Conservation (phyloP, 2,329 filamentous ascomycete species). For the Sphaerulina populicola region DNA sequence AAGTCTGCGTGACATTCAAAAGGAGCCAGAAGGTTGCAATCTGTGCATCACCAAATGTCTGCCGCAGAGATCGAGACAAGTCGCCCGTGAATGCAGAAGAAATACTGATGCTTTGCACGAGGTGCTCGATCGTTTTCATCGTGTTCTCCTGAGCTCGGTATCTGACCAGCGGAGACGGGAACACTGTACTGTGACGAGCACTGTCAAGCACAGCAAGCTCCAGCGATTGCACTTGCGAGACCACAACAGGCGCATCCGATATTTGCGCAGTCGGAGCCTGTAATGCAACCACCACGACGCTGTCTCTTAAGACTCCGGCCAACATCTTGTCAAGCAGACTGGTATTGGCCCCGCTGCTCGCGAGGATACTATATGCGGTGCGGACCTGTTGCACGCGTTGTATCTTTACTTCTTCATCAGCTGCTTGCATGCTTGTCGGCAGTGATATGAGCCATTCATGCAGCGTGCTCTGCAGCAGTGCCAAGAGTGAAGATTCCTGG, state of each 20-base stretch:
- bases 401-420: conserved; percentile 69
- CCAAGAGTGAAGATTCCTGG: conserved; percentile 54
- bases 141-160: conserved; percentile 25
- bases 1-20: conserved; percentile 59
- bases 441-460: conserved; percentile 77
- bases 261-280: conserved; percentile 16
- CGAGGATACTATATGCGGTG: conserved; percentile 60
- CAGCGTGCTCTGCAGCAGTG: conserved; percentile 60
- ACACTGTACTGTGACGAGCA: conserved; percentile 13
- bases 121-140: conserved; percentile 23
- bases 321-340: conserved; percentile 60
- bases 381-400: conserved; percentile 67
- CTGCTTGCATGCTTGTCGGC: conserved; percentile 71
- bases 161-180: conserved; percentile 23
- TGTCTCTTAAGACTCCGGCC: conserved; percentile 63
- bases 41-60: conserved; percentile 50
- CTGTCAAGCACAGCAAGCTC: conserved; percentile 16
- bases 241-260: conserved; percentile 10
- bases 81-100: conserved; percentile 46
- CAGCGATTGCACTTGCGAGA: conserved; percentile 21
- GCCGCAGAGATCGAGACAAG: conserved; percentile 56
- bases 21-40: conserved; percentile 74
- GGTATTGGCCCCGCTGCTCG: conserved; percentile 55
- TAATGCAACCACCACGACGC: conserved; percentile 53
- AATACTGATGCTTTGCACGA: conserved; percentile 31